phyloP scores from a whole-genome alignment of 139 green algal genomes.

The Chlamydomonas applanata region DNA sequence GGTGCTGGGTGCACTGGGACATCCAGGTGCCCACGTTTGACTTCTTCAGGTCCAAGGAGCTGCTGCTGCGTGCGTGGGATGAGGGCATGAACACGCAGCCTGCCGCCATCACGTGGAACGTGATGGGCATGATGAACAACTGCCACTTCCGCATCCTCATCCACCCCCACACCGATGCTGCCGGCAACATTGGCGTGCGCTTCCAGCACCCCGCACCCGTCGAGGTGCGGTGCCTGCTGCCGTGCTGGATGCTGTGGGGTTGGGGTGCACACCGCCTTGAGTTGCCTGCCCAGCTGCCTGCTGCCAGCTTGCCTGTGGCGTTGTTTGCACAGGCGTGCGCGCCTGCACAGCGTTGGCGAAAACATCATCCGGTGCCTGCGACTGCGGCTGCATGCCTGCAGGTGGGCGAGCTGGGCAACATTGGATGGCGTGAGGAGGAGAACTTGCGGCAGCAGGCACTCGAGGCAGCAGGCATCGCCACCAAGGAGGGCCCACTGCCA shows the following conservation, averaged over 20 bases:
- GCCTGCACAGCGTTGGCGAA: no score
- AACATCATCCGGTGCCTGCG: no score
- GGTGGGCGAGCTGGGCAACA: conserved; percentile 48
- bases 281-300: no score
- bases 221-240: conserved; percentile 15
- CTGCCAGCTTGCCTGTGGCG: no score
- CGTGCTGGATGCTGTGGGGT: no score
- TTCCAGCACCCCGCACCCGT: conserved; percentile 87
- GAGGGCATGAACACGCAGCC: conserved; percentile 86
- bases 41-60: conserved; percentile 61
- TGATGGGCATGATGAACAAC: conserved; percentile 99
- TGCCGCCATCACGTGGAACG: conserved; percentile 86
- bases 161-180: conserved; percentile 38
- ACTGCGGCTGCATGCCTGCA: no score
- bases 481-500: background rate
- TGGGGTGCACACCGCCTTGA: no score
- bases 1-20: conserved; percentile 83
- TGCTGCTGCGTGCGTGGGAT: conserved; percentile 82
- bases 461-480: conserved; percentile 12
- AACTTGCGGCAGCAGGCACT: conserved; percentile 42
- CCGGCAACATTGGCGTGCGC: conserved; percentile 56
- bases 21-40: conserved; percentile 63
- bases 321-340: no score
- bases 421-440: conserved; percentile 71
- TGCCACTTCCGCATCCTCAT: conserved; percentile 75